Conservation (phyloP, 176 grass and related monocot species). For the Musa itinerans region DNA sequence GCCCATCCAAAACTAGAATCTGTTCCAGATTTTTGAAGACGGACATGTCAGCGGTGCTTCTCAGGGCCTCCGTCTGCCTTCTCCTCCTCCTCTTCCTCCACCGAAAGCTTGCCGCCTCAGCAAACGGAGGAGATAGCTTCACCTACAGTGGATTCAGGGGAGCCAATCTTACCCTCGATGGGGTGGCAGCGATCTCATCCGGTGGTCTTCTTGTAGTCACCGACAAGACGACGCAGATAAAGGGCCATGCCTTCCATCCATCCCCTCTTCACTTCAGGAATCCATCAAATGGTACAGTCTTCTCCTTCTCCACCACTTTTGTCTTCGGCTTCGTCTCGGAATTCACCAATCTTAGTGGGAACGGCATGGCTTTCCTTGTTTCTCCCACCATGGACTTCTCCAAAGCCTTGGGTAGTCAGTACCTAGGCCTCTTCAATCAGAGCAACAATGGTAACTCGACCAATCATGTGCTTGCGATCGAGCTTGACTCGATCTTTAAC, state of each 20-base stretch:
- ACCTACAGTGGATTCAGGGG: constrained; percentile 27
- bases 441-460: constrained; percentile 7
- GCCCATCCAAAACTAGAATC: too few relatives aligned
- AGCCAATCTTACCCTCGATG: constrained; percentile 24
- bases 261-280: constrained; percentile 13
- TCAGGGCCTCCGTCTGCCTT: neutral
- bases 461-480: constrained; percentile 20
- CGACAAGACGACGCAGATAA: constrained; percentile 2
- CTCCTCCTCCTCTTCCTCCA: constrained; percentile 8
- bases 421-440: constrained; percentile 24
- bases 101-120: neutral
- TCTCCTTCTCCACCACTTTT: constrained; percentile 37
- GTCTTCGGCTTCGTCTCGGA: constrained; percentile 19
- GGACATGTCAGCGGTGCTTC: neutral
- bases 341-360: constrained; percentile 3
- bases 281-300: constrained; percentile 1
- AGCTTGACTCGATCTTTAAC: constrained; percentile 23
- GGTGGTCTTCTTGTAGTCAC: constrained; percentile 21
- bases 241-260: constrained; percentile 29
- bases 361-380: constrained; percentile 20
- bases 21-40: neutral
- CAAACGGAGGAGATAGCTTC: neutral
- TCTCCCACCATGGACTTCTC: constrained; percentile 7
- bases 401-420: neutral
- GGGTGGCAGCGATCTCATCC: constrained; percentile 6